Evolutionary conservation across 345 rosid genomes (phyloP).

Genomic region (Moringa oleifera): DNA sequence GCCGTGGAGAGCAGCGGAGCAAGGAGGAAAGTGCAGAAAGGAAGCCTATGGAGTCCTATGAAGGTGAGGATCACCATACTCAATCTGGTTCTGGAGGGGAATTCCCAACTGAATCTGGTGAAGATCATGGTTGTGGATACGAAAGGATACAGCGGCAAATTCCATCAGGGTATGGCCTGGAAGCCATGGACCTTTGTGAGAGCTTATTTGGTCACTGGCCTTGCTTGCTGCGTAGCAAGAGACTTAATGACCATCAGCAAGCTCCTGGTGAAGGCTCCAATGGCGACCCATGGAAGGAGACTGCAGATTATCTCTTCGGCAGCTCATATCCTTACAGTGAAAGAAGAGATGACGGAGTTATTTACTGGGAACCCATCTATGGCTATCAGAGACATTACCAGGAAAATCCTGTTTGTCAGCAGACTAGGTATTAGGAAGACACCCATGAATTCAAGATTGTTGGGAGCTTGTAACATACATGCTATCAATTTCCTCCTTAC

Average conservation of each 20-base stretch:
- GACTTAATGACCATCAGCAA: background rate
- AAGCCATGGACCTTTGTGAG: constrained; percentile 56
- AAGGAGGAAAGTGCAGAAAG: background rate
- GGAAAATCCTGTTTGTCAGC: background rate
- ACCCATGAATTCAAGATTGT: constrained; percentile 11
- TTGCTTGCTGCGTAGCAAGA: constrained; percentile 26
- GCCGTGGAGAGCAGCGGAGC: background rate
- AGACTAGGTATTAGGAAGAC: constrained; percentile 19
- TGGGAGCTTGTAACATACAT: no score
- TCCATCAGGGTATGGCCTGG: constrained; percentile 57
- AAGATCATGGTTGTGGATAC: background rate
- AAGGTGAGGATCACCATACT: constrained; percentile 6
- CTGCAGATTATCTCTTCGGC: constrained; percentile 55
- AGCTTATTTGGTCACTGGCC: constrained; percentile 58
- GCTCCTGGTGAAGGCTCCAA: constrained; percentile 6
- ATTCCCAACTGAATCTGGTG: constrained; percentile 3
- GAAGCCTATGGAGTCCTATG: constrained; percentile 6
- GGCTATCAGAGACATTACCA: constrained; percentile 19
- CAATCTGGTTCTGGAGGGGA: no score
- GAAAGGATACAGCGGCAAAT: constrained; percentile 19
- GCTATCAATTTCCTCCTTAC: no score
- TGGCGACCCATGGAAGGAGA: constrained; percentile 38
- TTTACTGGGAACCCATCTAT: constrained; percentile 10
- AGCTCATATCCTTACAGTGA: constrained; percentile 32
- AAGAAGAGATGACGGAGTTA: constrained; percentile 13